These are phyloP conservation scores for Lagenaria siceraria DNA, from an alignment of 306 rosid genomes.

Conservation along the genomic window DNA sequence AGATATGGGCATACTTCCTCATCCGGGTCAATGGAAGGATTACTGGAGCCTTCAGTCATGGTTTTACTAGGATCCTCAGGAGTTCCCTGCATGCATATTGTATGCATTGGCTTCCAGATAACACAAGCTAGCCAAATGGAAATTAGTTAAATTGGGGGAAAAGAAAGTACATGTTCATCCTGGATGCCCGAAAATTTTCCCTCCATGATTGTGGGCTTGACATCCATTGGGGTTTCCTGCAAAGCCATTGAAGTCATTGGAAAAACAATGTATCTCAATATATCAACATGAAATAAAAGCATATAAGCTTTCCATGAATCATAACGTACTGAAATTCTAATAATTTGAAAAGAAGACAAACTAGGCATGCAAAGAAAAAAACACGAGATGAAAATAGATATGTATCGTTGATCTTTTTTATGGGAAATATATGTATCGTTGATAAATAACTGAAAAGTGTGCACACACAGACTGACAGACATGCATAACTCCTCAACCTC, in stretches of 20 bases:
- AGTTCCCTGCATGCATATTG: conserved; percentile 37
- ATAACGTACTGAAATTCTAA: background rate
- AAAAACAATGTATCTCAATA: conserved; percentile 1
- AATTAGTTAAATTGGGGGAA: conserved; percentile 3
- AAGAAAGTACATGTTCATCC: conserved; percentile 39
- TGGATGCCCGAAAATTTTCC: conserved; percentile 37
- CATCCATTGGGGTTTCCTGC: conserved; percentile 63
- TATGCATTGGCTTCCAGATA: conserved; percentile 9
- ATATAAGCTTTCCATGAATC: background rate
- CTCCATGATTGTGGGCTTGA: conserved; percentile 54
- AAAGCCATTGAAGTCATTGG: conserved; percentile 18
- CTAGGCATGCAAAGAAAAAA: background rate
- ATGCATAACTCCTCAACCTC: background rate
- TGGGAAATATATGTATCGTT: background rate
- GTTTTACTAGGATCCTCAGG: conserved; percentile 40
- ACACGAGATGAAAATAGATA: background rate
- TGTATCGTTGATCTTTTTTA: too few relatives aligned
- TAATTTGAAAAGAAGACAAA: background rate
- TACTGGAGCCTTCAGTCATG: conserved; percentile 35
- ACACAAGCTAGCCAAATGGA: conserved; percentile 13
- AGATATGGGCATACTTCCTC: conserved; percentile 39
- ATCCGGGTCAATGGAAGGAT: conserved; percentile 32
- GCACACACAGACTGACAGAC: background rate
- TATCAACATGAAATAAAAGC: background rate
- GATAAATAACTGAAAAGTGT: background rate